Base-by-base conservation (phyloP, 2,329 filamentous ascomycete species). In the Penicillium vulpinum region DNA sequence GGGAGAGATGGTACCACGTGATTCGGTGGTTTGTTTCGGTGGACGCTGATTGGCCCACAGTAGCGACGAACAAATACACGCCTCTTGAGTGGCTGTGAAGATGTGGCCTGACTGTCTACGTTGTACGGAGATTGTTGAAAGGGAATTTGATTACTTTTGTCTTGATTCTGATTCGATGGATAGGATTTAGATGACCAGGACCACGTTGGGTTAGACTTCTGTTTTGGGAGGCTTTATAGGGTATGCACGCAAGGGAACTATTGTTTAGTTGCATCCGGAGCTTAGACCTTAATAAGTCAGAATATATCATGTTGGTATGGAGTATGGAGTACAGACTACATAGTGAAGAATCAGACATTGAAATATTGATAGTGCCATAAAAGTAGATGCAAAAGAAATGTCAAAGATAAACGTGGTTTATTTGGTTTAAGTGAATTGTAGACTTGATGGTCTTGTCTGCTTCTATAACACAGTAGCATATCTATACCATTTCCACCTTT, bases 11-110 rank as follows among this genome's bases (percentile, higher is more conserved):
- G 1, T 8, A 13, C 54, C 58, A 60, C 51, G 57, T 63, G 60
- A 38, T 11, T 11, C 4, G 1, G 31, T 24, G 18, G 3, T 36
- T 13, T 15, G 22, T 51, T 54, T 51, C 2, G 16, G 8, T 26
- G 15, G 28, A 11, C 22, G 41, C 54, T 66, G 56, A 58, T 63
- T 66, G 63, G 63, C 36, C 7, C 5, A n/a, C 39, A 0, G 18
- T 4, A 5, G 11, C 11, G 16, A 24, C 8, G 5, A 13, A 22
- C 36, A 54, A 54, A 54, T 54, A 28, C 36, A 26, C 5, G 36
- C 4, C 51, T 21, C 36, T 35, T 49, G 22, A 54, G 44, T 54
- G 54, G 53, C 15, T 35, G 22, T n/a, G 41, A 21, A 2, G 13
- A 18, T 18, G 4, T 52, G 39, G 54, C 13, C 28, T 41, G 26